A percentile compares a stretch with the other conserved stretches of the same genome.
Conservation (phyloP, 495 filamentous ascomycete genomes). For the Chaetomidium leptoderma region DNA sequence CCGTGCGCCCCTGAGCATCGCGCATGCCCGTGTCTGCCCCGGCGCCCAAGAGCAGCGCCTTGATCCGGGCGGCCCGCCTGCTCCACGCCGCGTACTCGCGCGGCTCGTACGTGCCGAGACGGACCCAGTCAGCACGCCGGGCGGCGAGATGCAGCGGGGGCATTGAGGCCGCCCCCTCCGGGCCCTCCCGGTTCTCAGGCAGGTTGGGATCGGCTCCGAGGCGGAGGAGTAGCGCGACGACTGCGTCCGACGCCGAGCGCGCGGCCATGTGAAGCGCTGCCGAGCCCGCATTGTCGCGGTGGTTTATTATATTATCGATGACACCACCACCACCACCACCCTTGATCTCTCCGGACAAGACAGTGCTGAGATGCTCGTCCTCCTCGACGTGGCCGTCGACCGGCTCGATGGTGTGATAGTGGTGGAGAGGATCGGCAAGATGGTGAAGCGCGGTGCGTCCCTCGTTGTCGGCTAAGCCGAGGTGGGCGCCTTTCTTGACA, state of each 20-base stretch:
- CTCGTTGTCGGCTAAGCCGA: neutral
- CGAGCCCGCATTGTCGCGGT: neutral
- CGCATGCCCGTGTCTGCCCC: conserved; percentile 1
- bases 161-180: neutral
- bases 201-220: conserved; percentile 6
- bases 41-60: conserved; percentile 3
- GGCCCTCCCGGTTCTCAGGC: neutral
- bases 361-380: neutral
- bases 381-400: neutral
- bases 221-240: neutral
- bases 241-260: neutral
- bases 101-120: neutral
- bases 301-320: neutral
- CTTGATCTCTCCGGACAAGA: neutral
- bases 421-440: neutral
- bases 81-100: neutral
- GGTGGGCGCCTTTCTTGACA: neutral
- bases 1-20: conserved; percentile 3
- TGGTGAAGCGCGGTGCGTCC: neutral
- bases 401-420: neutral
- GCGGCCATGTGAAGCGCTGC: neutral
- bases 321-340: neutral
- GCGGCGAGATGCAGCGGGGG: neutral
- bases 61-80: conserved; percentile 6
- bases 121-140: neutral